Evolutionary conservation across 176 grass and related monocot species (phyloP).

Genomic region (Avena eriantha): DNA sequence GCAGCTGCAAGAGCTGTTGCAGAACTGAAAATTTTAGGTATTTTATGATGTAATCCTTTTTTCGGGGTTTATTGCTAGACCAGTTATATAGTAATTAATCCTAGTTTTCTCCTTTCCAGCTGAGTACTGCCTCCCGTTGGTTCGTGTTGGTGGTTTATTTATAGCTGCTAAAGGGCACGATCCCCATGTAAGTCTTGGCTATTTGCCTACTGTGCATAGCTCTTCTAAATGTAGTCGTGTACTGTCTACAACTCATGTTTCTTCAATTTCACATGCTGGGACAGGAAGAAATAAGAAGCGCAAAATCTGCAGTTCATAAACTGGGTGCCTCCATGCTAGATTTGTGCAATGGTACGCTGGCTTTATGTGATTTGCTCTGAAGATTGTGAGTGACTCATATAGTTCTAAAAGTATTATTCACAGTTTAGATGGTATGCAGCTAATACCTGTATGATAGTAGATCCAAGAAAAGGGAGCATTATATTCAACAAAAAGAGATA

Average conservation of each 20-base stretch:
- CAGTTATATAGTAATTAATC: not conserved
- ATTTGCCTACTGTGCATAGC: not conserved
- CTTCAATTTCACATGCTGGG: slow-evolving; percentile 14
- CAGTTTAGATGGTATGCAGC: not conserved
- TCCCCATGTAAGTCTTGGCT: slow-evolving; percentile 64
- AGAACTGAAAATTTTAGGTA: slow-evolving; percentile 90
- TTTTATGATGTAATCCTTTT: slow-evolving; percentile 24
- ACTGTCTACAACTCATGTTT: not conserved
- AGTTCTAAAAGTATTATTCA: not conserved
- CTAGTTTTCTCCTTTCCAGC: slow-evolving; percentile 48
- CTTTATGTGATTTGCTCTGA: not conserved
- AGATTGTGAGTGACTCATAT: not conserved
- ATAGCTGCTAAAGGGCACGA: slow-evolving; percentile 90
- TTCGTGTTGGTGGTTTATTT: slow-evolving; percentile 92
- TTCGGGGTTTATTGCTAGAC: slow-evolving; percentile 27
- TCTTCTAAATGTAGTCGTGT: not conserved
- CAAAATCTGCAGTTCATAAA: slow-evolving; percentile 60
- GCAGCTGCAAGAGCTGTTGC: slow-evolving; percentile 88
- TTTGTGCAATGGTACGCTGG: slow-evolving; percentile 57
- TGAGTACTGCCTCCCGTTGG: slow-evolving; percentile 89
- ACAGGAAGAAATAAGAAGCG: slow-evolving; percentile 82
- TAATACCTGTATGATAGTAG: not conserved
- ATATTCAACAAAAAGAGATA: not conserved
- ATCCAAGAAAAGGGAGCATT: not conserved
- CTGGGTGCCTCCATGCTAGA: slow-evolving; percentile 73